phyloP scores from a whole-genome alignment of 106 monocot genomes.

The Phalaenopsis aphrodite region DNA sequence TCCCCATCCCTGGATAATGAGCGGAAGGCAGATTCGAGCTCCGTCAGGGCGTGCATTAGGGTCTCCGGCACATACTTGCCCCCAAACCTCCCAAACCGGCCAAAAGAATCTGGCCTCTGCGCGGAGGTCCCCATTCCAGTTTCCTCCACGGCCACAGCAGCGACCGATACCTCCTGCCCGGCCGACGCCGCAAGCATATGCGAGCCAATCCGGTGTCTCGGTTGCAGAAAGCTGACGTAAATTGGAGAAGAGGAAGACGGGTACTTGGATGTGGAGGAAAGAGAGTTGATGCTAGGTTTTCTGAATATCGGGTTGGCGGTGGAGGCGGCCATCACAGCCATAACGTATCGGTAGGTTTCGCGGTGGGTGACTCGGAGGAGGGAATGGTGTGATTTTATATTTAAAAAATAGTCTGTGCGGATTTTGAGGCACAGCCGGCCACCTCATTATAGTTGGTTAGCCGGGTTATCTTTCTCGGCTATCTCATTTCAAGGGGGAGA shows the following conservation, averaged over 20 bases:
- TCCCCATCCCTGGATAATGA: constrained; percentile 32
- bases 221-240: neutral
- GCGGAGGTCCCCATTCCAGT: neutral
- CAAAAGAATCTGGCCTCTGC: constrained; percentile 60
- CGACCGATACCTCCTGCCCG: neutral
- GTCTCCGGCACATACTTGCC: constrained; percentile 96
- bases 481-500: too few relatives aligned
- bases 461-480: too few relatives aligned
- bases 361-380: too few relatives aligned
- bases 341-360: neutral
- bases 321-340: neutral
- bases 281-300: neutral
- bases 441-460: too few relatives aligned
- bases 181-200: neutral
- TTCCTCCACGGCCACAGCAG: constrained; percentile 4
- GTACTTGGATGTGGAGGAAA: neutral
- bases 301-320: neutral
- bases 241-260: neutral
- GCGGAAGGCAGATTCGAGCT: constrained; percentile 56
- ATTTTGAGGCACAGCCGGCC: too few relatives aligned
- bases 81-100: constrained; percentile 73
- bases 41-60: constrained; percentile 65
- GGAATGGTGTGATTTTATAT: too few relatives aligned
- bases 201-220: neutral
- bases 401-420: too few relatives aligned